These are phyloP conservation scores for Sparassis latifolia DNA, from an alignment of 1,284 basidiomycete species.

Conservation along the genomic window DNA sequence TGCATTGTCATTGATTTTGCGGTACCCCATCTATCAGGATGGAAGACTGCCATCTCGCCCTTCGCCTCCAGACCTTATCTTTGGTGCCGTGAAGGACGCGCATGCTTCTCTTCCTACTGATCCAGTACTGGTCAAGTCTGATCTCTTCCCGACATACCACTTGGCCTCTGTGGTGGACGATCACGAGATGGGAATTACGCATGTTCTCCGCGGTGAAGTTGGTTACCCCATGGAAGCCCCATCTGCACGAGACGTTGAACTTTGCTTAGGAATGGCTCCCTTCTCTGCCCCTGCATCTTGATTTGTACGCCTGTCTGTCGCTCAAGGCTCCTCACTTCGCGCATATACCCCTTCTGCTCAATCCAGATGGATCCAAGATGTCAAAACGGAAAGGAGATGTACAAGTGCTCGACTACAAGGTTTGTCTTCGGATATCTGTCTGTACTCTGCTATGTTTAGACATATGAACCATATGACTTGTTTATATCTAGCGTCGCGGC, in stretches of 20 bases:
- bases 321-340: slow-evolving; percentile 77
- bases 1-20: background rate
- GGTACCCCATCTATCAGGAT: slow-evolving; percentile 33
- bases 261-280: slow-evolving; percentile 85
- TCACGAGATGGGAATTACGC: slow-evolving; percentile 92
- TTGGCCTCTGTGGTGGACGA: slow-evolving; percentile 96
- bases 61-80: slow-evolving; percentile 63
- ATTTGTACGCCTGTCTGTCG: slow-evolving; percentile 79
- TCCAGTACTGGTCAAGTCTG: slow-evolving; percentile 88
- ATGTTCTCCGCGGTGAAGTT: slow-evolving; percentile 92
- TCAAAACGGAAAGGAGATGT: slow-evolving; percentile 92
- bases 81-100: slow-evolving; percentile 68
- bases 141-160: slow-evolving; percentile 94
- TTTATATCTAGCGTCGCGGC: slow-evolving; percentile 47
- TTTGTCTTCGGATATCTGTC: slow-evolving; percentile 27
- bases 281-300: slow-evolving; percentile 89
- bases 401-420: slow-evolving; percentile 80
- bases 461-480: too few relatives aligned
- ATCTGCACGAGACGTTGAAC: background rate
- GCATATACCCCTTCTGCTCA: slow-evolving; percentile 88
- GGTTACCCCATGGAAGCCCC: too few relatives aligned
- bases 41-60: slow-evolving; percentile 42
- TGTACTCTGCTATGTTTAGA: too few relatives aligned
- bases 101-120: slow-evolving; percentile 81
- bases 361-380: slow-evolving; percentile 90